Evolutionary conservation across 78 protist genomes (phyloP).

Genomic region (Chrysochromulina parva): DNA sequence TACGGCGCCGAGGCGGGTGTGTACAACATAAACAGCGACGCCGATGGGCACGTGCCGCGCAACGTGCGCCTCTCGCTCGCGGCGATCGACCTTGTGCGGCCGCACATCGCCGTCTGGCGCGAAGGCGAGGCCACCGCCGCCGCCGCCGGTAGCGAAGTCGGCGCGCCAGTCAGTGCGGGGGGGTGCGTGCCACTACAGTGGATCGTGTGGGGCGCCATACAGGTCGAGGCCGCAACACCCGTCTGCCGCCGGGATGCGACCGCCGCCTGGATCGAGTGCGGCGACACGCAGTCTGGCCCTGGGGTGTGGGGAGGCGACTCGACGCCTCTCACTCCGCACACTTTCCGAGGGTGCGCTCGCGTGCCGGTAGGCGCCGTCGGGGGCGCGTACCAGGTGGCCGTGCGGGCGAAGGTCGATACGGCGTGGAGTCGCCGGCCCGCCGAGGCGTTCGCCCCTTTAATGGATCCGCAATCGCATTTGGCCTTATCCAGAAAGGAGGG

Average conservation of each 20-base stretch:
- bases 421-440: not conserved
- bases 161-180: not conserved
- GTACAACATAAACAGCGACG: not conserved
- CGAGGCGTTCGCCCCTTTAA: not conserved
- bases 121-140: not conserved
- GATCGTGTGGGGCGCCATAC: not conserved
- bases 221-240: not conserved
- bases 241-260: too few relatives aligned
- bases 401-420: not conserved
- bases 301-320: too few relatives aligned
- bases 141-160: not conserved
- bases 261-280: too few relatives aligned
- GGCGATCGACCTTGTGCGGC: not conserved
- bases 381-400: not conserved
- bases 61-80: constrained; percentile 14
- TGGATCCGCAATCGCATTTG: not conserved
- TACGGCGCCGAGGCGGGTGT: not conserved
- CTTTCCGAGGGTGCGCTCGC: not conserved
- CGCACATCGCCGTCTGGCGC: not conserved
- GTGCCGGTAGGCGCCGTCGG: too few relatives aligned
- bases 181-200: not conserved
- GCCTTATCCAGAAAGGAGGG: not conserved
- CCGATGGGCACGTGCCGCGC: constrained; percentile 27
- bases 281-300: too few relatives aligned
- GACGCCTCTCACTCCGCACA: too few relatives aligned